Conservation (phyloP, 129 eudicot species). For the Flaveria ramosissima region DNA sequence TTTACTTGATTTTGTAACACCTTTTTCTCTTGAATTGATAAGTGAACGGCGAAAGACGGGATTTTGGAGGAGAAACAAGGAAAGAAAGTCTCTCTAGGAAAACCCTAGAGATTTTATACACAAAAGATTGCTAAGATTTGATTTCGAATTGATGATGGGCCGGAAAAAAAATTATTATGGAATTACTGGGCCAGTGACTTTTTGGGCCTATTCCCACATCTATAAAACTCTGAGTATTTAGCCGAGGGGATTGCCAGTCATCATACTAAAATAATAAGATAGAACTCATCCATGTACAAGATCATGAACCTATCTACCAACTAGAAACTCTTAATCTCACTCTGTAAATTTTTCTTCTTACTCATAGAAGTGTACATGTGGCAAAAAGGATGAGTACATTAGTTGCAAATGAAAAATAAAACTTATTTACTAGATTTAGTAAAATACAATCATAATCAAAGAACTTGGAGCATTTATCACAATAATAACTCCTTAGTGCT, state of each 20-base stretch:
- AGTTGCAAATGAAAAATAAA: neutral
- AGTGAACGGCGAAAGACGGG: no score
- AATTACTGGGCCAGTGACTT: neutral
- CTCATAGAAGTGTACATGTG: neutral
- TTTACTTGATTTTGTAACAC: slow-evolving; percentile 15
- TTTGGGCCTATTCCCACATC: slow-evolving; percentile 25
- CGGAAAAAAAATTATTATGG: neutral
- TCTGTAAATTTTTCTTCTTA: slow-evolving; percentile 2
- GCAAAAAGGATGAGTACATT: slow-evolving; percentile 17
- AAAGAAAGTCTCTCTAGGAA: slow-evolving; percentile 9
- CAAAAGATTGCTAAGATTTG: neutral
- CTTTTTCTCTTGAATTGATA: neutral
- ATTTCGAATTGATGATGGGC: slow-evolving; percentile 17
- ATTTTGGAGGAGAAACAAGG: neutral
- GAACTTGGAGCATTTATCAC: neutral
- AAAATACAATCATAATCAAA: slow-evolving; percentile 7
- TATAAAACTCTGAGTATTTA: neutral
- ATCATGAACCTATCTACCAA: slow-evolving; percentile 1
- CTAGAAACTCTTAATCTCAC: slow-evolving; percentile 3
- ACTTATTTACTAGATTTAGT: neutral
- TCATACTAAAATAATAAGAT: neutral
- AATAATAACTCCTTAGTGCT: slow-evolving; percentile 11
- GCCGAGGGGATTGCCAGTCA: neutral
- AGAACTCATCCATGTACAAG: neutral
- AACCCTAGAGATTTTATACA: slow-evolving; percentile 21